phyloP scores from a whole-genome alignment of 2,329 filamentous ascomycete species.

The Alternaria triticina region DNA sequence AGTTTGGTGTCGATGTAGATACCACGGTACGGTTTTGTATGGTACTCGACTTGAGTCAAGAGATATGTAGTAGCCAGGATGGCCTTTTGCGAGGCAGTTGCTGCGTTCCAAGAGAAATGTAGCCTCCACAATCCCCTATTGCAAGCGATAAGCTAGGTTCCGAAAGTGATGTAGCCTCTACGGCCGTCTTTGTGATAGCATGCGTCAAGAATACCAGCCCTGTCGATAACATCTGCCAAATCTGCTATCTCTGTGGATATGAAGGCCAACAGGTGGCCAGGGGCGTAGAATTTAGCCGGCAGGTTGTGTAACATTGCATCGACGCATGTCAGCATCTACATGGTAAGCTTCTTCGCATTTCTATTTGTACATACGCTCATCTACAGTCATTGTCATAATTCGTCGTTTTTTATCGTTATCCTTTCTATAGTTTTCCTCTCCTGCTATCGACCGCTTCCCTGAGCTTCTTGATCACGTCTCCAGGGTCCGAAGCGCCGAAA shows the following conservation, averaged over 20 bases:
- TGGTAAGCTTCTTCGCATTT: not conserved
- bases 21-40: not conserved
- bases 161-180: not conserved
- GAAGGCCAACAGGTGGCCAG: not conserved
- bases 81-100: not conserved
- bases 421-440: conserved; percentile 41
- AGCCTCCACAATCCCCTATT: not conserved
- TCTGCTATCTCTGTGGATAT: not conserved
- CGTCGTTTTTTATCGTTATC: not conserved
- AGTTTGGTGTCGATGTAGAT: not conserved
- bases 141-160: not conserved
- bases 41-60: not conserved
- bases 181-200: not conserved
- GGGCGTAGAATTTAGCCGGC: not conserved
- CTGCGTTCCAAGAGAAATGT: not conserved
- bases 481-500: conserved; percentile 88
- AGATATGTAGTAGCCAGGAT: not conserved
- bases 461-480: conserved; percentile 82
- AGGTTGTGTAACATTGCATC: conserved; percentile 10
- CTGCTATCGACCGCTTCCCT: conserved; percentile 77
- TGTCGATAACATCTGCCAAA: not conserved
- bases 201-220: not conserved
- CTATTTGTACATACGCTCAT: conserved; percentile 2
- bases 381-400: not conserved
- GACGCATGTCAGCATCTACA: conserved; percentile 12